A percentile compares a stretch with the other conserved stretches of the same genome.
These are phyloP conservation scores for Phialophora verrucosa DNA, from an alignment of 2,329 filamentous ascomycete species.

Conservation along the genomic window DNA sequence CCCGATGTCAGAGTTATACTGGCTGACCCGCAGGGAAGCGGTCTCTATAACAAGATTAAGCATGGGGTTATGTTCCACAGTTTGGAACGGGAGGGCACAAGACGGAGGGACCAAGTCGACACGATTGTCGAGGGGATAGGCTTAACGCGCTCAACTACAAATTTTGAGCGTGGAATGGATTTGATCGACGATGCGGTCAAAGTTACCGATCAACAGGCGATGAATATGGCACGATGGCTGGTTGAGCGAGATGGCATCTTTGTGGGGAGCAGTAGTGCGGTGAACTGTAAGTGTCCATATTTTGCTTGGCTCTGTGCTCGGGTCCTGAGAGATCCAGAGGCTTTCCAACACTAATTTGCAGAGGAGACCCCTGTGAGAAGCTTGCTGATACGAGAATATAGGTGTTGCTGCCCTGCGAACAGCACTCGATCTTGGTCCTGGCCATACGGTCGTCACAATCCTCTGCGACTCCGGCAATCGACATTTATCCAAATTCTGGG, in stretches of 20 bases:
- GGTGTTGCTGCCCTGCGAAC: conserved; percentile 56
- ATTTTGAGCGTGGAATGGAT: conserved; percentile 86
- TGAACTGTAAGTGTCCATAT: conserved; percentile 73
- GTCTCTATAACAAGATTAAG: conserved; percentile 87
- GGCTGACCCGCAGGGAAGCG: conserved; percentile 92
- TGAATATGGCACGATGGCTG: conserved; percentile 92
- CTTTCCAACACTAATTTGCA: background rate
- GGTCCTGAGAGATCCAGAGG: background rate
- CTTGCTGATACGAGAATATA: conserved; percentile 38
- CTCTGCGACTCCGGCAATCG: conserved; percentile 58
- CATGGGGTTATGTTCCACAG: conserved; percentile 94
- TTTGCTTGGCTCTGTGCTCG: background rate
- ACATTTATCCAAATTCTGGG: conserved; percentile 60
- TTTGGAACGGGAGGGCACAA: conserved; percentile 88
- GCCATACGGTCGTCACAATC: conserved; percentile 56
- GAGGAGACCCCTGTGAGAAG: background rate
- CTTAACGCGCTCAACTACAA: conserved; percentile 90
- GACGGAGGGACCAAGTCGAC: conserved; percentile 88
- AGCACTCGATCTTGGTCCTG: conserved; percentile 54
- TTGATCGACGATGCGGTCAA: conserved; percentile 88
- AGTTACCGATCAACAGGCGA: conserved; percentile 86
- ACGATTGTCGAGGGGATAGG: conserved; percentile 95
- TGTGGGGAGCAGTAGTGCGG: conserved; percentile 90
- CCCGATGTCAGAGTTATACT: conserved; percentile 73
- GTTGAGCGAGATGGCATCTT: conserved; percentile 97